Base-by-base conservation (phyloP, 371 early-diverging fungal genomes). In the Mortierella sp. region DNA sequence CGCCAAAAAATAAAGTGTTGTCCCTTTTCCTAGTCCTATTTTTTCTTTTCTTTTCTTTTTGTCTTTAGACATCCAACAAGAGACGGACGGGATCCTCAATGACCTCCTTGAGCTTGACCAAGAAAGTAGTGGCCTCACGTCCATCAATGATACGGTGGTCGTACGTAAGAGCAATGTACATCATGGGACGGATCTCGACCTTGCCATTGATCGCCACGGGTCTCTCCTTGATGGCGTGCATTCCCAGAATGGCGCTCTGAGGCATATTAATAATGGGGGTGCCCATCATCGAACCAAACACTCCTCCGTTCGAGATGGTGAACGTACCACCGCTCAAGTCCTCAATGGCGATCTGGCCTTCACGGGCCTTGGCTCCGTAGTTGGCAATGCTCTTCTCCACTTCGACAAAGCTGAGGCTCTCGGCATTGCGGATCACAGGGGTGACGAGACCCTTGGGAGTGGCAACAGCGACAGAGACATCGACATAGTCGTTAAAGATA, bases 391-490 rank as follows among this genome's bases (percentile, higher is more conserved):
- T 91, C 89, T 93, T 90, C 86, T 98, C 99, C 55, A 97, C 88
- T 60, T 96, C 95, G 44, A 98, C 84, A 53, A 96, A 92, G 64
- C 87, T 86, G 89, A 95, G 85, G 65, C 86, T 84, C 76, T 98
- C 96, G 45, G 91, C 92, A 81, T 97, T 97, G 80, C 99, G 91
- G 63, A 98, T 81, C 9, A 97, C 97, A 28, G 99, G 99, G 25
- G 99, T 98, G 48, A 98, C 98, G 37, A 98, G 90, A 67, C 99
- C 99, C 89, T 98, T 98, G 77, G 98, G 98, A 4, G 99, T 99
- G 37, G 99, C 94, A 60, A 99, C 99, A 21, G 99, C 99, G 53
- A 98, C 96, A 66, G 92, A 92, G 82, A 99, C 88, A 84, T 99
- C 99, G 67, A 95, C 93, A 79, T 90, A 99, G 88, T 97, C 97